Conservation (phyloP, 768 basidiomycete genomes). For the Mycena filopes region DNA sequence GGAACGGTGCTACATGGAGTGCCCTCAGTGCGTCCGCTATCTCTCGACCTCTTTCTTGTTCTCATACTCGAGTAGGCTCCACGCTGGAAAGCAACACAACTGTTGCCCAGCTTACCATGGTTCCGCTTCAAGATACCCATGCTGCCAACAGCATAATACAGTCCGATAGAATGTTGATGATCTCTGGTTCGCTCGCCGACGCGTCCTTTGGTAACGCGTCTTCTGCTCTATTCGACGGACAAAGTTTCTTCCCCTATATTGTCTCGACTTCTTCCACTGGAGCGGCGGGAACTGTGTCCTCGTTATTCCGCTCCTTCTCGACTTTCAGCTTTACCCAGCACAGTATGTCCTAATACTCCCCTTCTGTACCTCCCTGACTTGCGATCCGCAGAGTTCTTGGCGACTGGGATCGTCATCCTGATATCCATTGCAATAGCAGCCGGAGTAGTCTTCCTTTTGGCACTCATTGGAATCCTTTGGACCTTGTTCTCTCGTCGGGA, state of each 20-base stretch:
- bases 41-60: background rate
- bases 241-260: slow-evolving; percentile 84
- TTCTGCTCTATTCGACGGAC: slow-evolving; percentile 88
- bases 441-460: slow-evolving; percentile 90
- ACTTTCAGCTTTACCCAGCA: slow-evolving; percentile 79
- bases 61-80: slow-evolving; percentile 57
- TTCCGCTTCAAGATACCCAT: slow-evolving; percentile 87
- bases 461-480: slow-evolving; percentile 88
- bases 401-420: slow-evolving; percentile 92
- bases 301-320: slow-evolving; percentile 85
- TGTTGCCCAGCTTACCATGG: slow-evolving; percentile 88
- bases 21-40: slow-evolving; percentile 59
- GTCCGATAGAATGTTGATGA: slow-evolving; percentile 88
- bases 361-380: slow-evolving; percentile 15
- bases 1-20: slow-evolving; percentile 86
- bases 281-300: slow-evolving; percentile 73
- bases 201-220: slow-evolving; percentile 82
- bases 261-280: slow-evolving; percentile 74
- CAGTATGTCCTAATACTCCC: slow-evolving; percentile 62
- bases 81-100: slow-evolving; percentile 65
- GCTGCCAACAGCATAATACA: slow-evolving; percentile 76
- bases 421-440: slow-evolving; percentile 98
- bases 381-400: slow-evolving; percentile 77
- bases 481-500: slow-evolving; percentile 87
- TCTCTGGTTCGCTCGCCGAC: slow-evolving; percentile 82